Percentiles rank a stretch among this genome's conserved stretches.
Evolutionary conservation across 2,329 filamentous ascomycete genomes (phyloP).

Genomic region (Cercospora canescens): DNA sequence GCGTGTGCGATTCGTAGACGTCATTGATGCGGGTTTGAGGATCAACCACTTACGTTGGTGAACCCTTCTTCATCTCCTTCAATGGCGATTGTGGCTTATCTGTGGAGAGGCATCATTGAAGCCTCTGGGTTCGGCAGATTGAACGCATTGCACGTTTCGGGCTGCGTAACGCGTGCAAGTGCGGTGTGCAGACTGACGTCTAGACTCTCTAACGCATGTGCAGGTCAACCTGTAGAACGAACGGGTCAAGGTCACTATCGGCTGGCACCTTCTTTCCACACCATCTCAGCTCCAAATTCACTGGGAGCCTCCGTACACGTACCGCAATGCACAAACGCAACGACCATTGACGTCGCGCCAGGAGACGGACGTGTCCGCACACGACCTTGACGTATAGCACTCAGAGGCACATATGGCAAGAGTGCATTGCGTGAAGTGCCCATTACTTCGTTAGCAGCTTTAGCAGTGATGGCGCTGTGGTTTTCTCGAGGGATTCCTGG

Average conservation of each 20-base stretch:
- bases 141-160: neutral
- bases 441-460: neutral
- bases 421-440: too few species aligned
- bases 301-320: too few species aligned
- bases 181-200: neutral
- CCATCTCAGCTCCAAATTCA: too few species aligned
- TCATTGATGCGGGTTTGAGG: constrained; percentile 7
- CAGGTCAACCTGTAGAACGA: too few species aligned
- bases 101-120: neutral
- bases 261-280: too few species aligned
- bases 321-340: too few species aligned
- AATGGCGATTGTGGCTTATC: neutral
- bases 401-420: too few species aligned
- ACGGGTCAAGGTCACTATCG: too few species aligned
- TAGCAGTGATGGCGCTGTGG: neutral
- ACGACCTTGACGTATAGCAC: too few species aligned
- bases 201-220: neutral
- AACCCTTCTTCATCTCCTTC: neutral
- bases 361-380: neutral
- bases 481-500: neutral
- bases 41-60: neutral
- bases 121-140: neutral
- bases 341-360: too few species aligned
- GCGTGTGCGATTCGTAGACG: constrained; percentile 6
- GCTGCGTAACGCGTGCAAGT: neutral